These are phyloP conservation scores for Mycena rosella DNA, from an alignment of 768 basidiomycete species.

Conservation along the genomic window DNA sequence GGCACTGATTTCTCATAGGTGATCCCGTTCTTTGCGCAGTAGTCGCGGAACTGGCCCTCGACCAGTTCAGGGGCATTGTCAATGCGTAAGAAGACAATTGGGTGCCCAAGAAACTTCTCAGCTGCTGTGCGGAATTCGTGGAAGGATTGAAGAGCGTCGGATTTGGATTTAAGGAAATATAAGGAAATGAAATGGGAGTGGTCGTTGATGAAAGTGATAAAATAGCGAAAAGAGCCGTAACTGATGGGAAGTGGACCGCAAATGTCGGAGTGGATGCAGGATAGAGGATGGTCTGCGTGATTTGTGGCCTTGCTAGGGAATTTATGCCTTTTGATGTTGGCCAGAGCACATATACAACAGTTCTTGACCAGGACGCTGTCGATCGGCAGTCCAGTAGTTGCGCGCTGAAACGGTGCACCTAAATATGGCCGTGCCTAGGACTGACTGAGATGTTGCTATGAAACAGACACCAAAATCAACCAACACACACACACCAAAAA, in stretches of 20 bases:
- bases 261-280: conserved; percentile 31
- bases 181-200: conserved; percentile 25
- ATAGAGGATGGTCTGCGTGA: conserved; percentile 22
- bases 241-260: conserved; percentile 33
- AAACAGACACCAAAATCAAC: no score
- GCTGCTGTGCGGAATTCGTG: conserved; percentile 20
- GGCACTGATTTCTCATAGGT: conserved; percentile 38
- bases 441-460: no score
- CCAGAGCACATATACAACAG: conserved; percentile 28
- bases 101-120: neutral
- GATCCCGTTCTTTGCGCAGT: conserved; percentile 39
- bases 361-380: conserved; percentile 20
- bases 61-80: conserved; percentile 46
- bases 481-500: no score
- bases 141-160: conserved; percentile 24
- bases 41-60: conserved; percentile 26
- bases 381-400: conserved; percentile 30
- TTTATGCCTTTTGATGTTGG: conserved; percentile 27
- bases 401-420: no score
- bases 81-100: conserved; percentile 20
- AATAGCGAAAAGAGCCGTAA: conserved; percentile 33
- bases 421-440: no score
- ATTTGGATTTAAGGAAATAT: conserved; percentile 23
- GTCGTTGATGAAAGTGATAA: conserved; percentile 45
- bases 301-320: conserved; percentile 25